phyloP scores from a whole-genome alignment of 495 filamentous ascomycete genomes.

The Hypoxylon rickii region DNA sequence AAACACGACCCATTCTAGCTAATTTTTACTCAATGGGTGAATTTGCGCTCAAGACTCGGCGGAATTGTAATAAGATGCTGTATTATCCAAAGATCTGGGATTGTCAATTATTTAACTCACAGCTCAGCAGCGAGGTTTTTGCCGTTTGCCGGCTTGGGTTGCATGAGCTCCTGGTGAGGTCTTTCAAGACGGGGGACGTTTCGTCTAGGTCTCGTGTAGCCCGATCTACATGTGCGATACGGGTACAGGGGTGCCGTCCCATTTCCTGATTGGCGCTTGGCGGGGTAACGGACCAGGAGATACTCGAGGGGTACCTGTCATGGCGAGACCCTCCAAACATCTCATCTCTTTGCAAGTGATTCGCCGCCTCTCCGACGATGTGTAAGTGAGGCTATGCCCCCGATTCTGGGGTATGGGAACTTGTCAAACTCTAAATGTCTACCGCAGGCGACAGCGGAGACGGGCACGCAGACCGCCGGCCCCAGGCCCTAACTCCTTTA shows the following conservation, averaged over 20 bases:
- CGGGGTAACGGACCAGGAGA: background rate
- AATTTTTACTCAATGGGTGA: too few species aligned
- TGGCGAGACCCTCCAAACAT: slow-evolving; percentile 7
- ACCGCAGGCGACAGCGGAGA: background rate
- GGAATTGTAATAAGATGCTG: too few species aligned
- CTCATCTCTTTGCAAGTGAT: slow-evolving; percentile 14
- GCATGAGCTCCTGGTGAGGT: slow-evolving; percentile 15
- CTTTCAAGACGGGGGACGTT: slow-evolving; percentile 28
- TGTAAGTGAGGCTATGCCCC: background rate
- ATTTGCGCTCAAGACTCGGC: too few species aligned
- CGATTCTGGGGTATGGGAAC: slow-evolving; percentile 7
- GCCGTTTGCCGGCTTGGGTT: slow-evolving; percentile 14
- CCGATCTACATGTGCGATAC: slow-evolving; percentile 11
- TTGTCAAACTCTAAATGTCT: background rate
- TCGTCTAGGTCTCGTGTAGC: slow-evolving; percentile 31
- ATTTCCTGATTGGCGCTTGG: slow-evolving; percentile 16
- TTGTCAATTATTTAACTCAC: too few species aligned
- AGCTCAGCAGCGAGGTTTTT: too few species aligned
- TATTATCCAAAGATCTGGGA: too few species aligned
- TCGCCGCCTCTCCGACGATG: background rate
- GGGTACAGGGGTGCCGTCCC: background rate
- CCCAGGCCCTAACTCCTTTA: slow-evolving; percentile 9
- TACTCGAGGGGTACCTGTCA: slow-evolving; percentile 19
- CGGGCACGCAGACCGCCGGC: background rate
- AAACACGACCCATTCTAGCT: too few species aligned